These are phyloP conservation scores for Apiotrichum gracile DNA, from an alignment of 1,284 basidiomycete species.

Conservation along the genomic window DNA sequence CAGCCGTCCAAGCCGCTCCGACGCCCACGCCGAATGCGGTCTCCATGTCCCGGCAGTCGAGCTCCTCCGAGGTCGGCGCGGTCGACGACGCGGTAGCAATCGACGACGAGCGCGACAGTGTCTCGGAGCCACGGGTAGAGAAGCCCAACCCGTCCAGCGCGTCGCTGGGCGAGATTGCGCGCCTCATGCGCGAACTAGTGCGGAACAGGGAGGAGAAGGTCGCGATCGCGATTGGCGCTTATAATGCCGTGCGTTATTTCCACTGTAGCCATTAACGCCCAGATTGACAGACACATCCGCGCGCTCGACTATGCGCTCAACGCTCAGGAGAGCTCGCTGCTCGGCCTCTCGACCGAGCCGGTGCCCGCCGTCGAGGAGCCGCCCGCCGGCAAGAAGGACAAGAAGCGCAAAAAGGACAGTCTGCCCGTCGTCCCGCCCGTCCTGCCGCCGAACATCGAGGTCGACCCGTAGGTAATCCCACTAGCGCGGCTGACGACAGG, in stretches of 20 bases:
- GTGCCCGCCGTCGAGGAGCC: constrained; percentile 1
- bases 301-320: constrained; percentile 49
- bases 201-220: constrained; percentile 51
- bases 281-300: constrained; percentile 52
- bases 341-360: constrained; percentile 23
- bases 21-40: not conserved
- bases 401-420: not conserved
- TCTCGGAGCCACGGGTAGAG: too few species aligned
- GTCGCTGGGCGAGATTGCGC: constrained; percentile 38
- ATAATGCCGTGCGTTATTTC: constrained; percentile 45
- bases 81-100: constrained; percentile 1
- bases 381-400: constrained; percentile 25
- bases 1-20: not conserved
- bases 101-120: too few species aligned
- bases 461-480: constrained; percentile 6
- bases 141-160: not conserved
- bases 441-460: constrained; percentile 5
- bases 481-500: not conserved
- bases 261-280: too few species aligned
- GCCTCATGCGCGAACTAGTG: constrained; percentile 38
- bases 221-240: constrained; percentile 50
- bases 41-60: not conserved
- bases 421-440: not conserved
- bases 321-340: constrained; percentile 41
- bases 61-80: not conserved